Evolutionary conservation across 2,329 filamentous ascomycete species (phyloP).

Genomic region (Penicillium sp.): DNA sequence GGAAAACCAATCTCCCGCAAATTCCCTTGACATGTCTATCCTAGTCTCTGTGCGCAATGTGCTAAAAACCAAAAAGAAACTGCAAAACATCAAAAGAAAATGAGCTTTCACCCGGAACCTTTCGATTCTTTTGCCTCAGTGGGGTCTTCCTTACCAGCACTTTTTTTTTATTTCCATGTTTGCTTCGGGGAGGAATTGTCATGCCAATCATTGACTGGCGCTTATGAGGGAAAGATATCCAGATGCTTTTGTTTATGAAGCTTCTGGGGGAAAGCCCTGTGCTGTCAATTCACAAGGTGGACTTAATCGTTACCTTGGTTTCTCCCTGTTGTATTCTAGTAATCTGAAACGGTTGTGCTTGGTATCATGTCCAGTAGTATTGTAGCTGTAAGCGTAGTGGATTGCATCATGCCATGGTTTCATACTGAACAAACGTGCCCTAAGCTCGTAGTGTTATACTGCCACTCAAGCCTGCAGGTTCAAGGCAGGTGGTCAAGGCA

Average conservation of each 20-base stretch:
- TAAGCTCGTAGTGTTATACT: too few species aligned
- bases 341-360: conserved; percentile 40
- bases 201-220: conserved; percentile 65
- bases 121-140: conserved; percentile 32
- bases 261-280: conserved; percentile 96
- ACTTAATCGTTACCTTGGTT: conserved; percentile 83
- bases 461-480: too few species aligned
- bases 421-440: neutral
- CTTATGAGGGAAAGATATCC: conserved; percentile 99
- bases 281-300: conserved; percentile 73
- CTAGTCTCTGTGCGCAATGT: conserved; percentile 40
- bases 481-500: too few species aligned
- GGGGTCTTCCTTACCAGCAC: conserved; percentile 26
- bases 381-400: conserved; percentile 11
- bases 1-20: conserved; percentile 24
- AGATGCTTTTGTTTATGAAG: conserved; percentile 46
- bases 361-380: conserved; percentile 26
- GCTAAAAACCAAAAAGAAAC: conserved; percentile 33
- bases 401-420: neutral
- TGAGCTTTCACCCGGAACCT: conserved; percentile 32
- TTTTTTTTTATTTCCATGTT: conserved; percentile 30
- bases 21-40: conserved; percentile 43
- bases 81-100: conserved; percentile 38
- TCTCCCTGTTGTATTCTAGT: conserved; percentile 43
- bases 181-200: conserved; percentile 40